These are phyloP conservation scores for Byssochlamys sp. DNA, from an alignment of 2,329 filamentous ascomycete genomes.

Conservation along the genomic window DNA sequence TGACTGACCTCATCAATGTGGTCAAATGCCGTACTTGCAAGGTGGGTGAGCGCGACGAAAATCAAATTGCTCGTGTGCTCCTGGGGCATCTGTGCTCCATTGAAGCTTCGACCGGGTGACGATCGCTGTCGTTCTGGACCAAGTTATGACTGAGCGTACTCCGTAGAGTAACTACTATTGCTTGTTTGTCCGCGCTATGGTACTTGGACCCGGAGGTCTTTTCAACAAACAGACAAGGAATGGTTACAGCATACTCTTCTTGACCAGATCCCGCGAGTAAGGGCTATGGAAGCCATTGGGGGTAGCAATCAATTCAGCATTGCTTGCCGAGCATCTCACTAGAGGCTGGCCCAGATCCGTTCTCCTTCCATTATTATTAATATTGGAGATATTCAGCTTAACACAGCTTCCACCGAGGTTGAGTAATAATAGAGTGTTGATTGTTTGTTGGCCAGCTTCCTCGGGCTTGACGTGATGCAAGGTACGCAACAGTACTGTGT, in stretches of 20 bases:
- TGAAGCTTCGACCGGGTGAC: not conserved
- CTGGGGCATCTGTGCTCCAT: not conserved
- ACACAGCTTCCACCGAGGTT: not conserved
- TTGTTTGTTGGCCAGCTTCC: not conserved
- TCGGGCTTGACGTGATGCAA: not conserved
- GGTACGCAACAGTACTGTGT: not conserved
- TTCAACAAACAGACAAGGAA: not conserved
- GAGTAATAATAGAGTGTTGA: not conserved
- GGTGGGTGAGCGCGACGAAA: not conserved
- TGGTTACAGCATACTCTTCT: not conserved
- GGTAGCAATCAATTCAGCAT: not conserved
- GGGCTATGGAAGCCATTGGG: not conserved
- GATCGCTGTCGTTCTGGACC: not conserved
- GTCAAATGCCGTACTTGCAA: not conserved
- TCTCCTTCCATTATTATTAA: not conserved
- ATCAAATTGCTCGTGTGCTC: not conserved
- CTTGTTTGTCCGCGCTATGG: not conserved
- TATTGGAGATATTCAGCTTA: too few relatives aligned
- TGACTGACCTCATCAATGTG: not conserved
- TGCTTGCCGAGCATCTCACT: not conserved
- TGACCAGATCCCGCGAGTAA: not conserved
- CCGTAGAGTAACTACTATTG: not conserved
- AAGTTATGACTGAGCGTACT: not conserved
- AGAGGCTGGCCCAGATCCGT: not conserved
- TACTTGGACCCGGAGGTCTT: not conserved